phyloP scores from a whole-genome alignment of 805 yeast species.

The Lachancea thermotolerans region DNA sequence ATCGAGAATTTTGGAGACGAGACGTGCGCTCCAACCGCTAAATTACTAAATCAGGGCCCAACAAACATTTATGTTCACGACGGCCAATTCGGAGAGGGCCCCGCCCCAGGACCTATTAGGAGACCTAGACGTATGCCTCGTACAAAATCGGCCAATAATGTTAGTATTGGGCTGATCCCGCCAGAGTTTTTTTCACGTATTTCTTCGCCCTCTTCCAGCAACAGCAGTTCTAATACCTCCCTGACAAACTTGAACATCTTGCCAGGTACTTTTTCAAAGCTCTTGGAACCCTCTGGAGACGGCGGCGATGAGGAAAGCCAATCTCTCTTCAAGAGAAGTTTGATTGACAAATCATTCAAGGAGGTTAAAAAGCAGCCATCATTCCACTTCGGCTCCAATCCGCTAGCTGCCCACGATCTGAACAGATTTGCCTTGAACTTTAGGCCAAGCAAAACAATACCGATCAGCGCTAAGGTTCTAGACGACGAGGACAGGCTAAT shows the following conservation, averaged over 20 bases:
- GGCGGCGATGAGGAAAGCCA: constrained; percentile 5
- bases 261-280: constrained; percentile 22
- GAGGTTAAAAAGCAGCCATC: constrained; percentile 17
- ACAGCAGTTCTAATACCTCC: constrained; percentile 27
- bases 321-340: constrained; percentile 20
- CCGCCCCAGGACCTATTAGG: constrained; percentile 1
- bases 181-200: constrained; percentile 32
- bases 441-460: constrained; percentile 12
- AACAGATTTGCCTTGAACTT: constrained; percentile 22
- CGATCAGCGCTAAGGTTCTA: constrained; percentile 10
- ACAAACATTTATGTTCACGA: constrained; percentile 32
- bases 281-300: constrained; percentile 10
- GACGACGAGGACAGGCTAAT: constrained; percentile 30
- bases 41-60: constrained; percentile 10
- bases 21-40: constrained; percentile 12
- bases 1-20: constrained; percentile 17
- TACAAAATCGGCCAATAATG: constrained; percentile 11
- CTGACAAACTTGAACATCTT: constrained; percentile 17
- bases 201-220: constrained; percentile 29
- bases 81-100: constrained; percentile 23
- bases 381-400: constrained; percentile 12
- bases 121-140: constrained; percentile 9
- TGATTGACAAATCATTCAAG: constrained; percentile 28
- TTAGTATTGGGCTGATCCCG: constrained; percentile 27
- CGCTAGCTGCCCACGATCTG: constrained; percentile 17